Base-by-base conservation (phyloP, 331 rosid species). In the Prunus yedoensis region DNA sequence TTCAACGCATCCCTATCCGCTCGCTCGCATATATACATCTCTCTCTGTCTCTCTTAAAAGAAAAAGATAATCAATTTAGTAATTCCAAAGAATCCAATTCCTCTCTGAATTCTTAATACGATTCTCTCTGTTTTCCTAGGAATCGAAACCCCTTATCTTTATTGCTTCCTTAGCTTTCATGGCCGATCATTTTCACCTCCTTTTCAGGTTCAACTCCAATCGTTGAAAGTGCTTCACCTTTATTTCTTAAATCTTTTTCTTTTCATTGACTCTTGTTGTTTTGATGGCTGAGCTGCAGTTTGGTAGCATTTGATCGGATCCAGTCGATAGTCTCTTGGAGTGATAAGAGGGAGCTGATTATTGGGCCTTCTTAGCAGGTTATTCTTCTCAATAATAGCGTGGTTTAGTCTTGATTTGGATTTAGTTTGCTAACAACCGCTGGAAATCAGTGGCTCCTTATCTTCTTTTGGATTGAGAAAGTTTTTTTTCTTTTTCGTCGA, bases 131-230 rank as follows among this genome's bases (percentile, higher is more conserved):
- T 50, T 35, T n/a, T 73, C 74, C 60, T 15, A 5, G 71, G 51
- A 77, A 76, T 74, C 74, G 74, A 35, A 20, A 70, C 20, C 75
- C 66, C 52, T 59, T 61, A 16, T 47, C 54, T 49, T 35, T 73
- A 35, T 53, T 64, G 46, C 72, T 84, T 79, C 83, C 59, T 32
- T 32, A 81, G 70, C 80, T 88, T 87, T 81, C 87, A 80, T 84
- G 81, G 91, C 87, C 78, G 88, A 83, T 80, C 91, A 23, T 81
- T 69, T 80, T 80, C 83, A 72, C 70, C 78, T 80, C 72, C 67
- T 82, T 20, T 85, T 53, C 85, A 86, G 94, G 93, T 94, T 76
- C 74, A 83, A 70, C 63, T 76, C 72, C 46, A 21, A 32, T 49
- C 47, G 41, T 60, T 51, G 17, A 65, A 67, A 68, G 59, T 43